Evolutionary conservation across 768 basidiomycete genomes (phyloP), one percentile per base, ranked within the genome.

Genomic region (Tylopilus cervinicoccineus): DNA sequence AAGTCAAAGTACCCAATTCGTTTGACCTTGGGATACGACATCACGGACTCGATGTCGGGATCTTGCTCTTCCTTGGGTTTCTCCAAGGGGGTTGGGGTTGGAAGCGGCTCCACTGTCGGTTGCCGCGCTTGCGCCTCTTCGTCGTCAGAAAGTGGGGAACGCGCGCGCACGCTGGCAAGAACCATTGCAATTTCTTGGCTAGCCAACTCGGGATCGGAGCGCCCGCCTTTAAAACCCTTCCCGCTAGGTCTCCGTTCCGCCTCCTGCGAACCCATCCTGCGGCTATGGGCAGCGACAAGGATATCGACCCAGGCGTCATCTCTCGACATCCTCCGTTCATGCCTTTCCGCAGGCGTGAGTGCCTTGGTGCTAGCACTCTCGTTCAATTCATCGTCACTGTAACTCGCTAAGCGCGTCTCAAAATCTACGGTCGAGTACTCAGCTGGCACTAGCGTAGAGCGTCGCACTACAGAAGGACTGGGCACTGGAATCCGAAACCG

Each of bases 271-370:
- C 62, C 75, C 61, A 84, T 64, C 34, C 82, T 66, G 34, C 82
- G 68, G 29, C 56, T 64, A 54, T 77, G 78, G 13, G 63, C 77
- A 37, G 80, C 81, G 2, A 92, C 88, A 10, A 91, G 68, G 34
- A 92, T 92, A 66, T 92, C 90, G 34, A 92, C 88, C 88, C 90
- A 91, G 5, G 88, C 87, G 59, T 92, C 90, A 43, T 87, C 83
- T 55, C 67, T 71, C 17, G 75, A 73, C 55, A 62, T 67, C 67
- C 59, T 70, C 68, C 69, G 66, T 32, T 75, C 72, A 31, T 76
- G 66, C 19, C 64, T 66, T 32, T 69, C 61, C 17, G 74, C 64
- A 59, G 72, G 72, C 67, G 78, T 70, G 34, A 58, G 51, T 12
- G 61, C 57, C 52, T 69, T 70, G 38, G 64, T 53, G 53, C 74